Evolutionary conservation across 2,329 filamentous ascomycete species (phyloP).

Genomic region (Penicillium sp.): DNA sequence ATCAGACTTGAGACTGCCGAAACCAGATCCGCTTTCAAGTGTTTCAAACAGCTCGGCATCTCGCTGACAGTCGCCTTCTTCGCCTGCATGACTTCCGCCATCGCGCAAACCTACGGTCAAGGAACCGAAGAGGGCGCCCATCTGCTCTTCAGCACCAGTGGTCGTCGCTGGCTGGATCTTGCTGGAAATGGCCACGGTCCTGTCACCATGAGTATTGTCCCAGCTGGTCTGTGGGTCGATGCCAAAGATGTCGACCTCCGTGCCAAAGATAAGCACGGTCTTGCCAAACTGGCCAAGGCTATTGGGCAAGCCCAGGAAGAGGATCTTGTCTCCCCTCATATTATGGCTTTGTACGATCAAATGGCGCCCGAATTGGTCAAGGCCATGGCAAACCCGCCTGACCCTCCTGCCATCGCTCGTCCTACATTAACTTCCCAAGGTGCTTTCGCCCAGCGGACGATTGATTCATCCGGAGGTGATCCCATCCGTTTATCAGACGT

Average conservation of each 20-base stretch:
- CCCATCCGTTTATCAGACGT: neutral
- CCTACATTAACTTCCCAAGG: neutral
- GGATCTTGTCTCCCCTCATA: neutral
- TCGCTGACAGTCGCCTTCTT: neutral
- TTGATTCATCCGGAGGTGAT: neutral
- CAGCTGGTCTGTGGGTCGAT: neutral
- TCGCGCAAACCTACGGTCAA: neutral
- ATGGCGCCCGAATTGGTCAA: neutral
- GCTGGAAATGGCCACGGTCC: neutral
- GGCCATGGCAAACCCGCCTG: neutral
- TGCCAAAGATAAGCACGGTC: neutral
- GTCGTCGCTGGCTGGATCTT: neutral
- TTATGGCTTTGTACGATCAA: neutral
- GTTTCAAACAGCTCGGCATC: neutral
- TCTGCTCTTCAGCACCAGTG: neutral
- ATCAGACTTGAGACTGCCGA: neutral
- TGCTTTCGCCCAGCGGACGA: neutral
- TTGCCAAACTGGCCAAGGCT: neutral
- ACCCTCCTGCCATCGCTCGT: neutral
- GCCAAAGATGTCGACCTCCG: neutral
- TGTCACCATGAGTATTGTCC: neutral
- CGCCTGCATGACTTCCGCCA: neutral
- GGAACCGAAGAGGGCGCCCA: neutral
- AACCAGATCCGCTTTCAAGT: neutral
- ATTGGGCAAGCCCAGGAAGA: neutral